Evolutionary conservation across 2,329 filamentous ascomycete genomes (phyloP).

Genomic region (Phialemoniopsis sp.): DNA sequence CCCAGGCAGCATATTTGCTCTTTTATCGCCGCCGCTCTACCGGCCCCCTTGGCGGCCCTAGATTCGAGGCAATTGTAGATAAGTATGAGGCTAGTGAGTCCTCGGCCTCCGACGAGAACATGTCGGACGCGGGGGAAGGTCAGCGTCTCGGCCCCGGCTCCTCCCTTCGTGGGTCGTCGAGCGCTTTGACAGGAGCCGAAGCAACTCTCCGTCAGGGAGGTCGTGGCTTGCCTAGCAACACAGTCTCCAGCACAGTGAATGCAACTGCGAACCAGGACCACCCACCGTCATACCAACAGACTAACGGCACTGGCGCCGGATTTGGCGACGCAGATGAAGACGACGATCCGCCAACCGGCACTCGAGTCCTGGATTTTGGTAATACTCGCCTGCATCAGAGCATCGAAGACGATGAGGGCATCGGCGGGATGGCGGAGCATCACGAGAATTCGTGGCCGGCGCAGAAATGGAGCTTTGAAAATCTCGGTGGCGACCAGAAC

Average conservation of each 20-base stretch:
- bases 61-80: constrained; percentile 67
- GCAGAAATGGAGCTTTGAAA: constrained; percentile 42
- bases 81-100: constrained; percentile 48
- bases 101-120: constrained; percentile 40
- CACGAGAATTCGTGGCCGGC: constrained; percentile 19
- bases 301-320: neutral
- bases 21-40: constrained; percentile 89
- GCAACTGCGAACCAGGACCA: constrained; percentile 1
- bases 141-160: constrained; percentile 78
- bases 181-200: constrained; percentile 75
- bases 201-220: constrained; percentile 64
- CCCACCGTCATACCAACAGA: constrained; percentile 21
- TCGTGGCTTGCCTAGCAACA: constrained; percentile 51
- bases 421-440: constrained; percentile 8
- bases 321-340: neutral
- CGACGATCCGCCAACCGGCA: neutral
- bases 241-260: constrained; percentile 3
- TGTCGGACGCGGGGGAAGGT: constrained; percentile 67
- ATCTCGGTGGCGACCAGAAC: constrained; percentile 15
- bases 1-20: constrained; percentile 79
- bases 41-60: constrained; percentile 72
- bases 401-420: constrained; percentile 26
- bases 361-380: constrained; percentile 10
- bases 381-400: constrained; percentile 28
- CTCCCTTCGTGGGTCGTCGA: constrained; percentile 89